Evolutionary conservation across 352 stramenopile species (phyloP).

Genomic region (Globisporangium nunn): DNA sequence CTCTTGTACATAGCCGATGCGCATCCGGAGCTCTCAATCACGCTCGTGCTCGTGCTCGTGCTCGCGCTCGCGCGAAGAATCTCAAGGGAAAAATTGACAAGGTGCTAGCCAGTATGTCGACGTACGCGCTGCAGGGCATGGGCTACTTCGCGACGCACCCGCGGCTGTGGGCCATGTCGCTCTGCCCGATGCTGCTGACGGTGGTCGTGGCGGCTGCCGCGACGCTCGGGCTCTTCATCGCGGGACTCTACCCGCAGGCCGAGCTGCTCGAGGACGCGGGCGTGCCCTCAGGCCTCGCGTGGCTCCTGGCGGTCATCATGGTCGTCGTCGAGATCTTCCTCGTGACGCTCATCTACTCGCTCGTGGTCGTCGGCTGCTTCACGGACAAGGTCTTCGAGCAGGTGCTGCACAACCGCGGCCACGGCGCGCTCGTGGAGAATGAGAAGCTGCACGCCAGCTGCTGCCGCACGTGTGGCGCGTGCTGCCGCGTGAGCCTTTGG

Average conservation of each 20-base stretch:
- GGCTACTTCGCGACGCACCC: slow-evolving; percentile 57
- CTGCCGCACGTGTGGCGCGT: slow-evolving; percentile 31
- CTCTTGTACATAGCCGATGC: too few relatives aligned
- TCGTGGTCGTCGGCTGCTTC: slow-evolving; percentile 45
- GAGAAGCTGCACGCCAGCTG: slow-evolving; percentile 36
- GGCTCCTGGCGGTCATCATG: slow-evolving; percentile 49
- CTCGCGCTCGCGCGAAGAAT: too few relatives aligned
- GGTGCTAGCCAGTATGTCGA: slow-evolving; percentile 25
- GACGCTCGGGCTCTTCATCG: slow-evolving; percentile 38
- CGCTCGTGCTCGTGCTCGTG: too few relatives aligned
- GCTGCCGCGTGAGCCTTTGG: slow-evolving; percentile 52
- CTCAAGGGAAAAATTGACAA: too few relatives aligned
- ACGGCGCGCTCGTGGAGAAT: slow-evolving; percentile 41
- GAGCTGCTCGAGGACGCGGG: slow-evolving; percentile 32
- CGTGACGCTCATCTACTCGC: slow-evolving; percentile 61
- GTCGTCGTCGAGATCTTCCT: slow-evolving; percentile 68
- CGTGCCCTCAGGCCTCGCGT: slow-evolving; percentile 32
- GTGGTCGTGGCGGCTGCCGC: slow-evolving; percentile 36
- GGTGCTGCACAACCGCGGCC: slow-evolving; percentile 40
- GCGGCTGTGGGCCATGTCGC: slow-evolving; percentile 39
- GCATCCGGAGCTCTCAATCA: too few relatives aligned
- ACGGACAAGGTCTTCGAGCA: slow-evolving; percentile 60
- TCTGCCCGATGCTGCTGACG: slow-evolving; percentile 56
- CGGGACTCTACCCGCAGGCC: slow-evolving; percentile 38
- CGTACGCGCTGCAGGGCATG: slow-evolving; percentile 42